Percentiles rank a stretch among this genome's conserved stretches.
Evolutionary conservation across 768 basidiomycete genomes (phyloP).

Genomic region (Leccinum imitatum): DNA sequence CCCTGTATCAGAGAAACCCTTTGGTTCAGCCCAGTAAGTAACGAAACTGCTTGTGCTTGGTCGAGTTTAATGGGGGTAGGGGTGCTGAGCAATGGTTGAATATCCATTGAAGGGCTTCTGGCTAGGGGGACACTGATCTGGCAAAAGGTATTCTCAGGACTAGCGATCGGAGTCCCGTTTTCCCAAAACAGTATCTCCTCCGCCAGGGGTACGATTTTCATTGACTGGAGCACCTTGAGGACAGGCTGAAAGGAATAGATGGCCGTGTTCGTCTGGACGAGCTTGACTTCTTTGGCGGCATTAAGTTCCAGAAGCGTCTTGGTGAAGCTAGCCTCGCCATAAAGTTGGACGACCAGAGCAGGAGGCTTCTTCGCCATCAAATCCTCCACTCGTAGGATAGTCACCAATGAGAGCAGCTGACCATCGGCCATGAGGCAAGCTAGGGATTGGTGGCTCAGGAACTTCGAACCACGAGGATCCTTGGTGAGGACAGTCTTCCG

Average conservation of each 20-base stretch:
- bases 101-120: constrained; percentile 38
- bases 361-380: constrained; percentile 49
- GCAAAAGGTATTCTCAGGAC: constrained; percentile 7
- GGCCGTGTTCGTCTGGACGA: constrained; percentile 60
- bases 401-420: constrained; percentile 52
- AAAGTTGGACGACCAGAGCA: constrained; percentile 51
- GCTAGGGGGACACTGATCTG: constrained; percentile 32
- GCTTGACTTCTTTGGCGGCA: constrained; percentile 34
- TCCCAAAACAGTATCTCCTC: constrained; percentile 58
- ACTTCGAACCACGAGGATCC: constrained; percentile 32
- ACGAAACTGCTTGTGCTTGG: constrained; percentile 42
- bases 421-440: constrained; percentile 50
- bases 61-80: constrained; percentile 49
- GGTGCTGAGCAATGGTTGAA: constrained; percentile 39
- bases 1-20: constrained; percentile 65
- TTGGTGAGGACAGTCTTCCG: constrained; percentile 40
- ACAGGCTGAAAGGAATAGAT: constrained; percentile 65
- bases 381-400: constrained; percentile 53
- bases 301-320: constrained; percentile 43
- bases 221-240: constrained; percentile 53
- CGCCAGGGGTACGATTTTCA: constrained; percentile 43
- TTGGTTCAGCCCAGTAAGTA: constrained; percentile 56
- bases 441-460: constrained; percentile 54
- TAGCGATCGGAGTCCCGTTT: constrained; percentile 16
- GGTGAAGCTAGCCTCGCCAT: constrained; percentile 39